Evolutionary conservation across 192 early-diverging fungal species (phyloP).

Genomic region (Rhizoclosmatium globosum): DNA sequence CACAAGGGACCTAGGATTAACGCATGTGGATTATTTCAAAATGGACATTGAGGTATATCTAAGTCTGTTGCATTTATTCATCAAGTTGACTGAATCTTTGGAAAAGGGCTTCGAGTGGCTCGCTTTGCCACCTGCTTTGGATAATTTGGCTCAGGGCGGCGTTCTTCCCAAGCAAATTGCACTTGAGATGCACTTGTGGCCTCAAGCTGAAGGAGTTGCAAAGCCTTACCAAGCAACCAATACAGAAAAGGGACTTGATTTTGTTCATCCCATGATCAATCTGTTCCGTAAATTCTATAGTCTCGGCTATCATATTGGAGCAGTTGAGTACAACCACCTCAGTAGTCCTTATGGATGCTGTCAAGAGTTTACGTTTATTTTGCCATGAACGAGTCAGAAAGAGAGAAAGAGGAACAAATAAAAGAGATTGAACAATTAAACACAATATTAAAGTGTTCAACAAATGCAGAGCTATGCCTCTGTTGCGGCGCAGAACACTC

Average conservation of each 20-base stretch:
- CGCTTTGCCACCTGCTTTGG: neutral
- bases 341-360: neutral
- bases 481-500: too few relatives aligned
- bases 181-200: neutral
- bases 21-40: slow-evolving; percentile 4
- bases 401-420: too few relatives aligned
- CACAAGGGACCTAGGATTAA: neutral
- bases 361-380: neutral
- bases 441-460: too few relatives aligned
- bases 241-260: neutral
- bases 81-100: neutral
- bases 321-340: neutral
- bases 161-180: slow-evolving; percentile 1
- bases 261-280: slow-evolving; percentile 4
- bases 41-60: neutral
- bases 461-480: too few relatives aligned
- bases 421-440: too few relatives aligned
- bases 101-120: slow-evolving; percentile 8
- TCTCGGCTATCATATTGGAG: neutral
- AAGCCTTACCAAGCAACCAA: neutral
- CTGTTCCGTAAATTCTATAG: neutral
- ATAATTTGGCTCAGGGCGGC: neutral
- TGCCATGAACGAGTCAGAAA: too few relatives aligned
- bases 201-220: neutral
- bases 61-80: neutral